phyloP scores from a whole-genome alignment of 2,329 filamentous ascomycete species.

The Sclerotinia glacialis region DNA sequence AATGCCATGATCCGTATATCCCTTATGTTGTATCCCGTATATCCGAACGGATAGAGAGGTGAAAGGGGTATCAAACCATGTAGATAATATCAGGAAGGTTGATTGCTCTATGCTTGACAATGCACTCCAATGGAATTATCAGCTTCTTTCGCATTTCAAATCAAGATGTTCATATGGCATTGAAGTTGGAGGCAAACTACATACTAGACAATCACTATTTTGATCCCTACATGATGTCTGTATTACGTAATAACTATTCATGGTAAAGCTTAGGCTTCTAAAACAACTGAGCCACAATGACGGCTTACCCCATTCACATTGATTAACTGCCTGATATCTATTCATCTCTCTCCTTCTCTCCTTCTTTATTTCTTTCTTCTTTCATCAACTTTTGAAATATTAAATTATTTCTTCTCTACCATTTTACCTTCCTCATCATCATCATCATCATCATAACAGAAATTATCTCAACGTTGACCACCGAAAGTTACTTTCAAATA shows the following conservation, averaged over 20 bases:
- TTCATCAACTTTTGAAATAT: background rate
- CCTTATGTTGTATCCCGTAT: background rate
- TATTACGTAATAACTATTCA: constrained; percentile 9
- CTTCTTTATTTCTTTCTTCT: background rate
- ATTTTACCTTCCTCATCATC: background rate
- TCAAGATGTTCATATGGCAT: no score
- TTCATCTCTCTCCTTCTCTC: background rate
- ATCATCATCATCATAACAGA: background rate
- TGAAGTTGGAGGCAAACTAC: no score
- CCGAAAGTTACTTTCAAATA: background rate
- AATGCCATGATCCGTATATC: background rate
- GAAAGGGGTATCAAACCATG: background rate
- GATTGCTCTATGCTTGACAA: no score
- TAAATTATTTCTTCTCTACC: background rate
- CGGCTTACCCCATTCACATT: background rate
- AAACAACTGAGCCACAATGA: constrained; percentile 10
- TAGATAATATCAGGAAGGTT: background rate
- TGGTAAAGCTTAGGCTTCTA: background rate
- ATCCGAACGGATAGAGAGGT: background rate
- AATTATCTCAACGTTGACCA: background rate
- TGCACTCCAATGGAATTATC: no score
- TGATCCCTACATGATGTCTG: no score
- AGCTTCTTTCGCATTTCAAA: no score
- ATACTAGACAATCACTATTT: no score
- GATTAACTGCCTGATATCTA: background rate